Evolutionary conservation across 352 stramenopile genomes (phyloP), one percentile per base, ranked within the genome.

Genomic region (Globisporangium irregulare): DNA sequence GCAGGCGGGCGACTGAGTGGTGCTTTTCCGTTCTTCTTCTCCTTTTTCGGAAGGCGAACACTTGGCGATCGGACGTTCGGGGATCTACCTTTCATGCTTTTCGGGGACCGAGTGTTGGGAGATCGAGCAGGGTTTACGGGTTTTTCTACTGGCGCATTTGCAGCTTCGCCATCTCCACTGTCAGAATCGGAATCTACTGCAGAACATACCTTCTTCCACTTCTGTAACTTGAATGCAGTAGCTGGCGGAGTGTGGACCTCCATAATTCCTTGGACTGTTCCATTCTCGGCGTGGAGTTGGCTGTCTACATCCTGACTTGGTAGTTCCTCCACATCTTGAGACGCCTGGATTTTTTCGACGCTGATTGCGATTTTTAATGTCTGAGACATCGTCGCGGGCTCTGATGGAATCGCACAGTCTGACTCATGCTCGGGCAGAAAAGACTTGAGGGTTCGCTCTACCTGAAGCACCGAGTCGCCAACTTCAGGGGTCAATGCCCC

Each of bases 401-500:
- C 22, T 20, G 43, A 15, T 27, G 36, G 18, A 4, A 29, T 27
- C 3, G 25, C n/a, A n/a, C 3, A 59, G 0, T 12, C 48, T 22
- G 24, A 43, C 32, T 69, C 38, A 3, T 66, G 56, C 8, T 77
- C 53, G 5, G 24, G 43, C 27, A 50, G 48, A 22, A 75, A 69
- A 0, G 66, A 81, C 64, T 89, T 91, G 7, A 93, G 54, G 4
- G 87, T 57, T n/a, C 79, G 75, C 74, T 95, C 87, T 15, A 95
- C 77, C 18, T 89, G 65, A 1, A 93, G 69, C 56, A 90, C 79
- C 0, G 87, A 92, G 18, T 84, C 73, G 1, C 77, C 82, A 5
- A 93, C 70, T 36, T 93, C 87, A 7, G 77, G 72, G 0, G 87
- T 92, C 43, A 95, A 61, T 2, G 85, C 86, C 14, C 82, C 85